A percentile compares a stretch with the other conserved stretches of the same genome.
These are phyloP conservation scores for Nematocida ironsii DNA, from an alignment of 371 early-diverging fungal species.

Conservation along the genomic window DNA sequence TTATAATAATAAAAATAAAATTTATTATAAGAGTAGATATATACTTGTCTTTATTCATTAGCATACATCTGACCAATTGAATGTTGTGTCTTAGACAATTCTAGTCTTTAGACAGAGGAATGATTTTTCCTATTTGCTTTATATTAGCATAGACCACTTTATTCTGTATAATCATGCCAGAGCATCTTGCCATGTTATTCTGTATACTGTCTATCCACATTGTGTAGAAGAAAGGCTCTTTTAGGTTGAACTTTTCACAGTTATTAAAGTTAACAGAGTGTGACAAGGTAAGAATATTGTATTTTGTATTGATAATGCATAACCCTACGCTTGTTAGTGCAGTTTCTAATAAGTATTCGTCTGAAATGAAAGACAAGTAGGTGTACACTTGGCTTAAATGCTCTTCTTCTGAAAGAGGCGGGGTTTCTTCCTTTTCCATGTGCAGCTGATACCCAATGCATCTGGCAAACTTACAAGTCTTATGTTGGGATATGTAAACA, in stretches of 20 bases:
- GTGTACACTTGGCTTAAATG: background rate
- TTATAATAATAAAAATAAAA: no score
- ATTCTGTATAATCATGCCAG: conserved; percentile 40
- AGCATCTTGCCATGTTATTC: conserved; percentile 47
- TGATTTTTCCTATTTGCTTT: conserved; percentile 25
- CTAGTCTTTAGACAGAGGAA: background rate
- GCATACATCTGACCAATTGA: no score
- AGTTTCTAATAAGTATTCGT: conserved; percentile 47
- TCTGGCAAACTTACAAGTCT: background rate
- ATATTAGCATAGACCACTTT: conserved; percentile 33
- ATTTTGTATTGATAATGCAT: conserved; percentile 8
- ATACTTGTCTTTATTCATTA: no score
- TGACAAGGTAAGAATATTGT: conserved; percentile 32
- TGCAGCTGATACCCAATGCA: conserved; percentile 16
- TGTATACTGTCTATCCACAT: conserved; percentile 16
- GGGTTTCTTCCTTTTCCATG: background rate
- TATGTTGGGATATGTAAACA: background rate
- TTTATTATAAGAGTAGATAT: no score
- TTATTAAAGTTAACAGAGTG: conserved; percentile 27
- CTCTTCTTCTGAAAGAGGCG: background rate
- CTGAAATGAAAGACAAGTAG: conserved; percentile 35
- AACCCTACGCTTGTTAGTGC: conserved; percentile 1
- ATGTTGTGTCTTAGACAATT: background rate
- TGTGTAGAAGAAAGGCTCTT: conserved; percentile 31
- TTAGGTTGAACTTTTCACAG: conserved; percentile 21